Percentiles rank a stretch among this genome's conserved stretches.
Conservation (phyloP, 208 protist species). For the Trypanosoma conorhini region DNA sequence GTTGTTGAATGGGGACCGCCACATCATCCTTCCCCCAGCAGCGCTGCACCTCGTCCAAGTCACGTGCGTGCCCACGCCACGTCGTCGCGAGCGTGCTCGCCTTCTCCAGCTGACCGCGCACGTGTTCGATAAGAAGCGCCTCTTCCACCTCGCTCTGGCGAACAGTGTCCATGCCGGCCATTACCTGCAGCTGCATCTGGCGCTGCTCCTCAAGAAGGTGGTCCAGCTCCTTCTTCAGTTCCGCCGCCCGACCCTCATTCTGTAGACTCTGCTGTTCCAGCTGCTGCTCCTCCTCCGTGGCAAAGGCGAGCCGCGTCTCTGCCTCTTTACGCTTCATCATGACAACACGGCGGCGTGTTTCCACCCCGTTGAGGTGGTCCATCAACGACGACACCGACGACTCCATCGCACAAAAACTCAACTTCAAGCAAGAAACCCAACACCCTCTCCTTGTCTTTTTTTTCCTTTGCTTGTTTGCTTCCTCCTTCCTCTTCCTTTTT, state of each 20-base stretch:
- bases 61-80: slow-evolving; percentile 38
- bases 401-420: slow-evolving; percentile 31
- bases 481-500: not conserved
- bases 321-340: slow-evolving; percentile 71
- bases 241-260: slow-evolving; percentile 44
- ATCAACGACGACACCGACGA: slow-evolving; percentile 56
- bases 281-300: slow-evolving; percentile 46
- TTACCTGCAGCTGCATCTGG: slow-evolving; percentile 60
- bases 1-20: slow-evolving; percentile 27
- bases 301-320: slow-evolving; percentile 56
- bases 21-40: slow-evolving; percentile 38
- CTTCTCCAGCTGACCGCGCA: slow-evolving; percentile 27
- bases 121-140: slow-evolving; percentile 44
- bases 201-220: slow-evolving; percentile 58
- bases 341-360: slow-evolving; percentile 70
- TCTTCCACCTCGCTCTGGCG: slow-evolving; percentile 73
- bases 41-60: slow-evolving; percentile 39
- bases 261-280: slow-evolving; percentile 33
- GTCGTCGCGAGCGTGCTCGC: slow-evolving; percentile 27
- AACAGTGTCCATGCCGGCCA: slow-evolving; percentile 47
- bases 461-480: not conserved
- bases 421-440: not conserved
- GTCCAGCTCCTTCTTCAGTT: slow-evolving; percentile 56
- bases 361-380: slow-evolving; percentile 73
- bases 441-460: not conserved